A percentile compares a stretch with the other conserved stretches of the same genome.
These are phyloP conservation scores for Pistacia vera DNA, from an alignment of 345 rosid species.

Conservation along the genomic window DNA sequence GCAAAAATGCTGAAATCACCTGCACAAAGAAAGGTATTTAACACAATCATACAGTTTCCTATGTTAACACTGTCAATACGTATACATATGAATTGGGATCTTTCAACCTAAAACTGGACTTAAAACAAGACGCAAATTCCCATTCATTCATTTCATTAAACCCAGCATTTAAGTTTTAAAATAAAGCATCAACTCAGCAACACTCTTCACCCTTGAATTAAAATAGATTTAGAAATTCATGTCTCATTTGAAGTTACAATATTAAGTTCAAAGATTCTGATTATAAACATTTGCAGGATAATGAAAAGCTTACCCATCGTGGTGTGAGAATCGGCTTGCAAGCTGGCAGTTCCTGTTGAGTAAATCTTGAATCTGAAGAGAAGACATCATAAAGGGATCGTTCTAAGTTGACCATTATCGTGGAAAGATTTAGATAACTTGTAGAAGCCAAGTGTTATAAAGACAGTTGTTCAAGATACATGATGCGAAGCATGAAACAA, in stretches of 20 bases:
- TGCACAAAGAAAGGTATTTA: constrained; percentile 28
- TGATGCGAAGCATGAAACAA: background rate
- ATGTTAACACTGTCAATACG: background rate
- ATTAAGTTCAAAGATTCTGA: background rate
- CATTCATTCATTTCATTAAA: background rate
- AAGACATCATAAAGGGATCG: background rate
- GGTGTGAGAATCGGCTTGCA: constrained; percentile 99
- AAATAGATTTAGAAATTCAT: background rate
- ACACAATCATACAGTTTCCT: background rate
- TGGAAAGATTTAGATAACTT: background rate
- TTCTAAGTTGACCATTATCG: background rate
- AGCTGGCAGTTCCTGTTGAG: constrained; percentile 98
- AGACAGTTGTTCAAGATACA: background rate
- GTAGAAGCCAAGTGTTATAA: background rate
- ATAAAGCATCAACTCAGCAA: background rate
- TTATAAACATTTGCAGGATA: background rate
- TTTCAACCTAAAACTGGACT: background rate
- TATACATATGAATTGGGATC: background rate
- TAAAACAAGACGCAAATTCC: background rate
- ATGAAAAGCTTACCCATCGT: constrained; percentile 63
- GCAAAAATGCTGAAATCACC: constrained; percentile 91
- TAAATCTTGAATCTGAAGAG: constrained; percentile 82
- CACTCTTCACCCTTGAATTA: background rate
- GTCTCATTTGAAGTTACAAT: background rate
- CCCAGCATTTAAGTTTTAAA: too few species aligned